phyloP scores from a whole-genome alignment of 495 filamentous ascomycete species.

The Acidomyces sp. region DNA sequence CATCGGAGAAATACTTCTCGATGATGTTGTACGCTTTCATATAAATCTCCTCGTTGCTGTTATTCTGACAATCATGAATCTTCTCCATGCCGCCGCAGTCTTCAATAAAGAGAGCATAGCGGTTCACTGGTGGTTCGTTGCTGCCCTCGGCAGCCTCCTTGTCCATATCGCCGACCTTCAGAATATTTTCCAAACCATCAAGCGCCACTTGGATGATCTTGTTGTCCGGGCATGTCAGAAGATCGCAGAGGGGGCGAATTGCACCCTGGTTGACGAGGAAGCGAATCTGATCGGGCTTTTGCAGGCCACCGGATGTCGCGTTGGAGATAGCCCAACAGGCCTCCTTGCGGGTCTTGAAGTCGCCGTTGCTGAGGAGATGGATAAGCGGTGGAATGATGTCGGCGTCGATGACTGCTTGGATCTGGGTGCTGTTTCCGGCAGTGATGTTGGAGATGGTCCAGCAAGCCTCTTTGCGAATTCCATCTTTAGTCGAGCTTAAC shows the following conservation, averaged over 20 bases:
- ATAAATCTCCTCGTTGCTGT: constrained; percentile 99
- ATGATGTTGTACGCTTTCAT: constrained; percentile 99
- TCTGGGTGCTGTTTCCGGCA: constrained; percentile 93
- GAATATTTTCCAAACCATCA: constrained; percentile 96
- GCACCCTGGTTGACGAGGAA: constrained; percentile 86
- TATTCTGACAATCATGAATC: constrained; percentile 99
- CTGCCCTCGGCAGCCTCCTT: constrained; percentile 65
- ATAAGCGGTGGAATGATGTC: constrained; percentile 94
- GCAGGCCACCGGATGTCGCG: constrained; percentile 90
- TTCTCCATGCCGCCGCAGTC: constrained; percentile 99
- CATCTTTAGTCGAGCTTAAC: constrained; percentile 91
- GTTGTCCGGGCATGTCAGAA: constrained; percentile 94
- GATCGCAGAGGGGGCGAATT: constrained; percentile 95
- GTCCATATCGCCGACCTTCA: constrained; percentile 98
- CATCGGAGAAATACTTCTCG: constrained; percentile 99
- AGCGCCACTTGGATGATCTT: constrained; percentile 99
- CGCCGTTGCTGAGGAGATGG: constrained; percentile 86
- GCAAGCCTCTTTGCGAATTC: constrained; percentile 98
- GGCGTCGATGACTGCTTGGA: constrained; percentile 92
- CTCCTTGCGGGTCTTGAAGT: constrained; percentile 99
- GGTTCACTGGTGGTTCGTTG: constrained; percentile 72
- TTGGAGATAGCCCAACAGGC: constrained; percentile 99
- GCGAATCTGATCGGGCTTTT: constrained; percentile 97
- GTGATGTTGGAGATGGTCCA: constrained; percentile 99
- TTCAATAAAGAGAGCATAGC: constrained; percentile 95